Conservation (phyloP, 345 rosid species). For the Passiflora organensis region DNA sequence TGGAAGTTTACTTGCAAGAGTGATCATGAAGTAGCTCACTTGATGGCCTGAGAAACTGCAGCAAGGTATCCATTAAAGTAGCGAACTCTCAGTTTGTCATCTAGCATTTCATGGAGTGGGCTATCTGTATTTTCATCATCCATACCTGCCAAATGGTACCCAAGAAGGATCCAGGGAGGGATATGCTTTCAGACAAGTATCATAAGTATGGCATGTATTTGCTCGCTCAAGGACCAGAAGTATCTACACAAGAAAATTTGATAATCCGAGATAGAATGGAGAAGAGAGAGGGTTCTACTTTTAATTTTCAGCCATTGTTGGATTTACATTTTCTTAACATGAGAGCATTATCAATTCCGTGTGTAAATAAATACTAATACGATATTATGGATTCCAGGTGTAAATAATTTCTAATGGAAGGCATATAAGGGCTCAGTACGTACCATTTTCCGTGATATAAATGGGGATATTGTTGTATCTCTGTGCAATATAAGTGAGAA, state of each 20-base stretch:
- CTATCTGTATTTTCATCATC: constrained; percentile 72
- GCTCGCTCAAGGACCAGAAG: too few species aligned
- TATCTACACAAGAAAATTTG: neutral
- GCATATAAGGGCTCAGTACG: neutral
- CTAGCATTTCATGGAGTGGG: constrained; percentile 70
- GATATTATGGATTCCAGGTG: too few species aligned
- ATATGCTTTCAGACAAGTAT: too few species aligned
- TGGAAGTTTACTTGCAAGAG: too few species aligned
- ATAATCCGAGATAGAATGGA: too few species aligned
- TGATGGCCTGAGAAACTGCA: constrained; percentile 61
- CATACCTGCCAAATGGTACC: constrained; percentile 52
- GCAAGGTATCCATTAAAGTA: constrained; percentile 71
- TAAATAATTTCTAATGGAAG: too few species aligned
- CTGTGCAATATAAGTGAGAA: constrained; percentile 53
- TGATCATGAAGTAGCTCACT: constrained; percentile 33
- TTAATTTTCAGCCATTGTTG: too few species aligned
- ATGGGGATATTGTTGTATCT: constrained; percentile 60
- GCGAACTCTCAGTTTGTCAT: constrained; percentile 67
- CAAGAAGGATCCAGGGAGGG: neutral
- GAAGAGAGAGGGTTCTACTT: too few species aligned
- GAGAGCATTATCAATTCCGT: too few species aligned
- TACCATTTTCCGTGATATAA: constrained; percentile 83
- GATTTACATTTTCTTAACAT: too few species aligned
- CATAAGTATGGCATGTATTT: too few species aligned
- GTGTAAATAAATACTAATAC: too few species aligned